These are phyloP conservation scores for Zygosaccharomyces sapae DNA, from an alignment of 1,139 yeast genomes.

Conservation along the genomic window DNA sequence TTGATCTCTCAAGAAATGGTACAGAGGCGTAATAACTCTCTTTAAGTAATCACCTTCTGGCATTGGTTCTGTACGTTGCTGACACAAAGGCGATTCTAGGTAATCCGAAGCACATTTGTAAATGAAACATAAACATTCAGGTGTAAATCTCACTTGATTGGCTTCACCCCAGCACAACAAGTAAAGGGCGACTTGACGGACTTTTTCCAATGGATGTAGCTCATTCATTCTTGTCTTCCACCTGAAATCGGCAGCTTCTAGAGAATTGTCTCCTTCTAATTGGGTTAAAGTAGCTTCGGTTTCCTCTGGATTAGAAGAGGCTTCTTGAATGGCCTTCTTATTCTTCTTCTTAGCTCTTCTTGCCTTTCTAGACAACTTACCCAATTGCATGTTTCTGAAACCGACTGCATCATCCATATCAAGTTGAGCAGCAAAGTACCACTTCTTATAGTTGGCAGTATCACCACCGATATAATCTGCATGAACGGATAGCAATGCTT, in stretches of 20 bases:
- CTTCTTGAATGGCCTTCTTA: slow-evolving; percentile 55
- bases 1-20: slow-evolving; percentile 87
- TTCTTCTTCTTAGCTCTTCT: slow-evolving; percentile 54
- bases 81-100: slow-evolving; percentile 82
- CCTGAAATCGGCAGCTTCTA: slow-evolving; percentile 76
- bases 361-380: slow-evolving; percentile 56
- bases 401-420: slow-evolving; percentile 82
- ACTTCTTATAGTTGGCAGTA: slow-evolving; percentile 83
- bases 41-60: slow-evolving; percentile 96
- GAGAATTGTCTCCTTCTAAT: slow-evolving; percentile 79
- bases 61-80: slow-evolving; percentile 80
- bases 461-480: slow-evolving; percentile 97
- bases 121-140: slow-evolving; percentile 88
- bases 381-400: slow-evolving; percentile 73
- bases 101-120: slow-evolving; percentile 92
- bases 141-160: slow-evolving; percentile 90
- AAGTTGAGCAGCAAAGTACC: slow-evolving; percentile 94
- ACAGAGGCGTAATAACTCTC: slow-evolving; percentile 87
- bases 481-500: slow-evolving; percentile 85
- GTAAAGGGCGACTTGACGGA: slow-evolving; percentile 85
- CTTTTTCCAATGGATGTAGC: slow-evolving; percentile 70
- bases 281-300: slow-evolving; percentile 50
- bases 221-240: slow-evolving; percentile 79
- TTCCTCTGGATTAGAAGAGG: slow-evolving; percentile 45
- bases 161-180: slow-evolving; percentile 98